Conservation (phyloP, 2,329 filamentous ascomycete species). For the Alternaria tenuissima region DNA sequence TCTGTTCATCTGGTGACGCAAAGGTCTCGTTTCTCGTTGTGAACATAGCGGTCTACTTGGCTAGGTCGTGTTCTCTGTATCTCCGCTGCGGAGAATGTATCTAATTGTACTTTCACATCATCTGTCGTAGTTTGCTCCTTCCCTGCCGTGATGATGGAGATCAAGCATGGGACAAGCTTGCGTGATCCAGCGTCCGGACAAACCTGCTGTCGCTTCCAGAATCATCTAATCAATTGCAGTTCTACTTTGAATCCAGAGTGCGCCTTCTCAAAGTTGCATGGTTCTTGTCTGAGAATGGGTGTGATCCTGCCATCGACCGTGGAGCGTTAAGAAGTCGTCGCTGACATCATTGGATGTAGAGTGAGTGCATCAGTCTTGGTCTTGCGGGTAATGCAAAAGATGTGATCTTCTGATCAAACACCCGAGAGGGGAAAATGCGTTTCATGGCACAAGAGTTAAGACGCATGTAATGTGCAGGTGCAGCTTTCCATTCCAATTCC, state of each 20-base stretch:
- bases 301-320: no score
- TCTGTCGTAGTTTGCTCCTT: background rate
- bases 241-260: background rate
- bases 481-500: background rate
- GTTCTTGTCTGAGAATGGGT: no score
- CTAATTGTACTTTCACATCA: background rate
- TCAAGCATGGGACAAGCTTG: background rate
- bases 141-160: rapidly evolving
- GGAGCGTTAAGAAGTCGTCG: background rate
- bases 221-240: background rate
- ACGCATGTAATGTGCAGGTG: background rate
- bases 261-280: background rate
- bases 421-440: rapidly evolving
- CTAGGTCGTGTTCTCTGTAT: background rate
- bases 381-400: background rate
- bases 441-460: rapidly evolving
- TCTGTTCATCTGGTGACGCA: background rate
- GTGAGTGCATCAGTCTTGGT: background rate
- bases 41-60: background rate
- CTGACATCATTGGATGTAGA: background rate
- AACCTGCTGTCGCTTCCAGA: background rate
- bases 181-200: background rate
- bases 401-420: no score
- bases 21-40: background rate
- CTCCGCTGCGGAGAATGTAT: no score